phyloP scores from a whole-genome alignment of 2,329 filamentous ascomycete genomes.

The Verticillium dahliae region DNA sequence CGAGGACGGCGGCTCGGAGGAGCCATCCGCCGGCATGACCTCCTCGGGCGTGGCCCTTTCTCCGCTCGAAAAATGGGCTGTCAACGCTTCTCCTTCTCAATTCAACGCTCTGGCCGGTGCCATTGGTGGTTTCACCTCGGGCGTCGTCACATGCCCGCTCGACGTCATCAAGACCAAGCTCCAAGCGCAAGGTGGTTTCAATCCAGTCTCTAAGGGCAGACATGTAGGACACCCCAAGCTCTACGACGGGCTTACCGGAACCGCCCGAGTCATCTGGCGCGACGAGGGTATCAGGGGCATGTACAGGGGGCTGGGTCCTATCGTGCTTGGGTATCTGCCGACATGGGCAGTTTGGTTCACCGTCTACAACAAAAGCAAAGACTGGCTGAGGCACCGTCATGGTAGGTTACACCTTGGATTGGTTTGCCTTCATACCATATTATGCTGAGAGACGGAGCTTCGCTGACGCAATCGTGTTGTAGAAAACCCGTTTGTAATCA shows the following conservation, averaged over 20 bases:
- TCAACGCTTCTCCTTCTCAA: constrained; percentile 50
- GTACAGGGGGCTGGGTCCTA: constrained; percentile 89
- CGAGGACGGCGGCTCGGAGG: constrained; percentile 6
- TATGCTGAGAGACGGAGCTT: background rate
- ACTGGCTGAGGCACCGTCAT: constrained; percentile 60
- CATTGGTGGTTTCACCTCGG: constrained; percentile 84
- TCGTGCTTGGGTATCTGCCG: constrained; percentile 90
- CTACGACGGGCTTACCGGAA: constrained; percentile 84
- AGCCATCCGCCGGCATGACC: constrained; percentile 11
- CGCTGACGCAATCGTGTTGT: constrained; percentile 13
- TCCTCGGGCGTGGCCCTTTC: constrained; percentile 23
- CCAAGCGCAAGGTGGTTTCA: constrained; percentile 86
- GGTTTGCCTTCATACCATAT: background rate
- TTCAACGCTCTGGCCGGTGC: constrained; percentile 86
- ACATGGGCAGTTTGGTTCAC: constrained; percentile 99
- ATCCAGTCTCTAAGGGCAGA: constrained; percentile 39
- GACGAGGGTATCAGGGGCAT: constrained; percentile 86
- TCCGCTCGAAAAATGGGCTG: constrained; percentile 48
- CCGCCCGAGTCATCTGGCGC: constrained; percentile 75
- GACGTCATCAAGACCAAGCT: constrained; percentile 99
- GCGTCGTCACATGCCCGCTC: constrained; percentile 90
- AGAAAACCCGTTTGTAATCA: constrained; percentile 73
- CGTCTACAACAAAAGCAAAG: constrained; percentile 86
- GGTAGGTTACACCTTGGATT: constrained; percentile 32
- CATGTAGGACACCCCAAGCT: constrained; percentile 49